Evolutionary conservation across 2,329 filamentous ascomycete species (phyloP).

Genomic region (Leptographium wingfieldii): DNA sequence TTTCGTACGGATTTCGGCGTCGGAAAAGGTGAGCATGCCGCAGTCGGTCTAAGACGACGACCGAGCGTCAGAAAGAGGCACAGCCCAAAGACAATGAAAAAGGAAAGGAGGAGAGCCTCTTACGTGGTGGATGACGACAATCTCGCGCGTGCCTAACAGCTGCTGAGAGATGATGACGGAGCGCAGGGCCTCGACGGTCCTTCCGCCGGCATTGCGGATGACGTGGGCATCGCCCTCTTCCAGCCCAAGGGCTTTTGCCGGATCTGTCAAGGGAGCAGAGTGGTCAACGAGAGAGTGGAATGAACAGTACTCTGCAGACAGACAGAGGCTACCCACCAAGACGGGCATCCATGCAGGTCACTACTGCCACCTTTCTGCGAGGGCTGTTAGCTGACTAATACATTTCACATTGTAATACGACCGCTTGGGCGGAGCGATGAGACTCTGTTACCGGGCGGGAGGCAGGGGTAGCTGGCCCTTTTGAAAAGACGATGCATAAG

Average conservation of each 20-base stretch:
- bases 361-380: constrained; percentile 17
- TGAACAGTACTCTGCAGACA: neutral
- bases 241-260: constrained; percentile 56
- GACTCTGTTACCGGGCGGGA: constrained; percentile 43
- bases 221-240: constrained; percentile 68
- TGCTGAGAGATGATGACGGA: constrained; percentile 73
- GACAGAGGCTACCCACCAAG: constrained; percentile 18
- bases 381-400: neutral
- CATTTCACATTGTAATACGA: constrained; percentile 13
- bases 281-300: neutral
- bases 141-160: constrained; percentile 62
- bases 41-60: constrained; percentile 39
- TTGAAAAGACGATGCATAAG: constrained; percentile 35
- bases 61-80: neutral
- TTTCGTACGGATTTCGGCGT: constrained; percentile 36
- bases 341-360: constrained; percentile 77
- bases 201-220: constrained; percentile 61
- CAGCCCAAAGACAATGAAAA: neutral
- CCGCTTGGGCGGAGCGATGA: neutral
- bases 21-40: constrained; percentile 59
- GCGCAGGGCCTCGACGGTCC: constrained; percentile 55
- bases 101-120: neutral
- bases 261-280: constrained; percentile 28
- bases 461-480: constrained; percentile 55
- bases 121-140: constrained; percentile 59